Evolutionary conservation across 2,329 filamentous ascomycete species (phyloP), one percentile per base, ranked within the genome.

Genomic region (Waltergamsia citrina): DNA sequence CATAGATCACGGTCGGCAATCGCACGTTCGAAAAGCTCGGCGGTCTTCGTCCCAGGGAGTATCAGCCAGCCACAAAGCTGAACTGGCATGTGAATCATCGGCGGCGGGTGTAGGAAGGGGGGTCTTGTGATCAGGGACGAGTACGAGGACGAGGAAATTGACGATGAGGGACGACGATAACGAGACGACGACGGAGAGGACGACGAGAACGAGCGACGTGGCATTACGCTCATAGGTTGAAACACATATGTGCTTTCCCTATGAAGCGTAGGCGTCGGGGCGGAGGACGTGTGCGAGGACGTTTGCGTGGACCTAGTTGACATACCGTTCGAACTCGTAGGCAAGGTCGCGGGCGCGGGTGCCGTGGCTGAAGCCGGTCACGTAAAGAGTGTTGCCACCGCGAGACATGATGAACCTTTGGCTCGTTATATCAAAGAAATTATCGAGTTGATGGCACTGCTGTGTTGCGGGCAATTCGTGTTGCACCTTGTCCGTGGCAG

Each of bases 251-350:
- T n/a, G n/a, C n/a, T n/a, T n/a, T n/a, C n/a, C n/a, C n/a, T n/a
- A n/a, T n/a, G n/a, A n/a, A n/a, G n/a, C n/a, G n/a, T n/a, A n/a
- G n/a, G n/a, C n/a, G 22, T n/a, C 33, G 29, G 26, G 47, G 51
- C n/a, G n/a, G 53, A 56, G 45, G 51, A 52, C 41, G 45, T 40
- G 41, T 44, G 43, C 47, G 48, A 41, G 40, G 44, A 47, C 52
- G 50, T 48, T 49, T 45, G 42, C 50, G 57, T 67, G 65, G 34
- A 28, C 31, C 36, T 38, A 23, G 68, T 63, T 71, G 74, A 94
- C 88, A 78, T 94, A 95, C 86, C 90, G 87, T 88, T 96, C 90
- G 84, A 96, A 96, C 75, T 96, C 90, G 84, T 94, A 95, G 71
- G 90, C 87, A 63, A 96, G 85, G 74, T 98, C 88, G 78, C 92